phyloP scores from a whole-genome alignment of 2,329 filamentous ascomycete genomes.

The Hypoxylon sp. region DNA sequence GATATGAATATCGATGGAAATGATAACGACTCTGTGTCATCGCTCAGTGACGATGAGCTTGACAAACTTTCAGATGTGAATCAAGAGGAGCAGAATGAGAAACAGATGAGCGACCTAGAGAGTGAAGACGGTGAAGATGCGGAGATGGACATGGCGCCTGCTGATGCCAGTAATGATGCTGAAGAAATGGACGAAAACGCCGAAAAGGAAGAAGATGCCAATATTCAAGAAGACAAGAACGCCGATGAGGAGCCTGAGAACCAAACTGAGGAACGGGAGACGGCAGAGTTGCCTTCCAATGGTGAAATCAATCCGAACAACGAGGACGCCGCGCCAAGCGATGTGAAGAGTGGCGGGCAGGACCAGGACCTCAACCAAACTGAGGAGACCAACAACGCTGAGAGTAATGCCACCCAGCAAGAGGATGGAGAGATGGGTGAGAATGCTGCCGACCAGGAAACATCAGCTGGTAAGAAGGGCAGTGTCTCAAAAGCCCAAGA shows the following conservation, averaged over 20 bases:
- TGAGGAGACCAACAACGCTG: constrained; percentile 73
- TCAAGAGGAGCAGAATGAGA: constrained; percentile 62
- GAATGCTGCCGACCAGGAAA: constrained; percentile 74
- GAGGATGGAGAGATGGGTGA: constrained; percentile 78
- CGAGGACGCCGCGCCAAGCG: constrained; percentile 75
- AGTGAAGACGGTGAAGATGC: constrained; percentile 62
- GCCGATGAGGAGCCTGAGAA: constrained; percentile 54
- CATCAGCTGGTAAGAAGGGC: constrained; percentile 75
- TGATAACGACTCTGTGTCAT: constrained; percentile 67
- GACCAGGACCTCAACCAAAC: constrained; percentile 75
- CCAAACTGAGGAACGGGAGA: constrained; percentile 54
- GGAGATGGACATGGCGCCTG: constrained; percentile 60
- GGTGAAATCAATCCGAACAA: constrained; percentile 68
- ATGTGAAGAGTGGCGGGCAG: constrained; percentile 74
- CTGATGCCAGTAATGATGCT: constrained; percentile 68
- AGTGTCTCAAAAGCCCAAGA: constrained; percentile 65
- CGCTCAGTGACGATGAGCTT: constrained; percentile 69
- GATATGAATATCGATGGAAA: constrained; percentile 87
- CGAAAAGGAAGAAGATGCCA: constrained; percentile 54
- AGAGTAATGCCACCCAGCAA: constrained; percentile 73
- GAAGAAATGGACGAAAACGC: constrained; percentile 68
- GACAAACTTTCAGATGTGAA: constrained; percentile 70
- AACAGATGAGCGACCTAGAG: constrained; percentile 58
- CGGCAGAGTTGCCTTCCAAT: constrained; percentile 44
- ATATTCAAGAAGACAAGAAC: constrained; percentile 55